Evolutionary conservation across 495 filamentous ascomycete genomes (phyloP), one percentile per base, ranked within the genome.

Genomic region (Xylaria telfairii): DNA sequence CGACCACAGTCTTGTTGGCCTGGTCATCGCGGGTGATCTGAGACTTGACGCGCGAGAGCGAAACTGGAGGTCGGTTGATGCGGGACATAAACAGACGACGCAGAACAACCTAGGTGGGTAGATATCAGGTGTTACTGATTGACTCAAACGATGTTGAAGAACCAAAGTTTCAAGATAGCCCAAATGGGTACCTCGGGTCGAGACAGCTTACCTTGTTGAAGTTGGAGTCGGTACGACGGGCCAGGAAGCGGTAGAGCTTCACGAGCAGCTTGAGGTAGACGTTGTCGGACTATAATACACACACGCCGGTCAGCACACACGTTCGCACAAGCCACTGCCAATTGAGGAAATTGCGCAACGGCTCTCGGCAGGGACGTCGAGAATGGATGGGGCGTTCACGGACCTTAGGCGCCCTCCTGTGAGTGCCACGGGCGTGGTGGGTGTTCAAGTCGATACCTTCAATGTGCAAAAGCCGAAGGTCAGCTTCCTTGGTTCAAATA

Each of bases 221-320:
- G 84, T 89, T 87, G 63, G 92, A 90, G 83, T 98, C 95, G 81
- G 96, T 99, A 81, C 95, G 94, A 84, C 95, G 95, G 77, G 94
- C 92, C 78, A 99, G 86, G 91, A 99, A 99, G 85, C 92, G 91
- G 90, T 98, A 99, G 34, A 99, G 92, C 91, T 98, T 98, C 85
- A 98, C 94, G 80, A 98, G 87, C 74, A 99, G 91, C 88, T 94
- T 93, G 79, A 98, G 87, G 86, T 98, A 98, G 75, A 94, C 93
- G 87, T 99, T 98, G 85, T 97, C 93, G 86, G 92, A 96, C 83
- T 70, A 59, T 0, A 32, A 21, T n/a, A n/a, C 37, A 47, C 8
- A 70, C 15, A 65, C 32, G 37, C 6, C 0, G 42, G 44, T 70
- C 68, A 70, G 61, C 63, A 26, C 6, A 21, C 28, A 37, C n/a